Base-by-base conservation (phyloP, 768 basidiomycete genomes). In the Tricholoma terreum region DNA sequence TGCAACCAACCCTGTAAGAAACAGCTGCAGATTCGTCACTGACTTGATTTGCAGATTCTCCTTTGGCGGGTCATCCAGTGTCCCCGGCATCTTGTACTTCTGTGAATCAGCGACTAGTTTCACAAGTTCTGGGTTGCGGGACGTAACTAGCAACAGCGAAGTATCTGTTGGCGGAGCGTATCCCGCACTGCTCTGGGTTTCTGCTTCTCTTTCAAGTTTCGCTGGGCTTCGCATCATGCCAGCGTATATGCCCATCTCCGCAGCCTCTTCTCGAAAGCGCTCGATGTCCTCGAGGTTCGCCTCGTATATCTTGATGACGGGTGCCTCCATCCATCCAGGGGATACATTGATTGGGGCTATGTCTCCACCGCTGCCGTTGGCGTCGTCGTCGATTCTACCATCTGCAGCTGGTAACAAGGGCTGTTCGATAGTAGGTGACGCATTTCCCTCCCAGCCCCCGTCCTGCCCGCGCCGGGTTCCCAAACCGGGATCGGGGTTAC, bases 131-230 rank as follows among this genome's bases (percentile, higher is more conserved):
- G 57, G 58, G 53, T 69, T 65, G 54, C 63, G 62, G 12, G 73
- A 72, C 54, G 73, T 52, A 33, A 73, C 66, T 52, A 75, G 50
- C 70, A 69, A 72, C 69, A 69, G 71, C 33, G 73, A 72, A 34
- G 57, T 42, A 19, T 65, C 64, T 35, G 55, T 38, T 12, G 50
- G 30, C 6, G 34, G 24, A 9, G 10, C 51, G 35, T 52, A 22
- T 22, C 22, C 4, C 1, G 14, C 36, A 27, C 14, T 14, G 9
- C 42, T 55, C 40, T 58, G 63, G 54, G 22, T 63, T 57, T 24
- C 52, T 49, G 52, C 52, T 57, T 11, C 50, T 52, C 31, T 34
- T n/a, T 45, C 24, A 34, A 24, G 36, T 36, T 36, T 43, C 34
- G 30, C 6, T 17, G 64, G 62, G 11, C 45, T 33, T 21, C 58